Percentiles rank a stretch among this genome's conserved stretches.
phyloP scores from a whole-genome alignment of 176 grass and related monocot species.

The Cocos nucifera region DNA sequence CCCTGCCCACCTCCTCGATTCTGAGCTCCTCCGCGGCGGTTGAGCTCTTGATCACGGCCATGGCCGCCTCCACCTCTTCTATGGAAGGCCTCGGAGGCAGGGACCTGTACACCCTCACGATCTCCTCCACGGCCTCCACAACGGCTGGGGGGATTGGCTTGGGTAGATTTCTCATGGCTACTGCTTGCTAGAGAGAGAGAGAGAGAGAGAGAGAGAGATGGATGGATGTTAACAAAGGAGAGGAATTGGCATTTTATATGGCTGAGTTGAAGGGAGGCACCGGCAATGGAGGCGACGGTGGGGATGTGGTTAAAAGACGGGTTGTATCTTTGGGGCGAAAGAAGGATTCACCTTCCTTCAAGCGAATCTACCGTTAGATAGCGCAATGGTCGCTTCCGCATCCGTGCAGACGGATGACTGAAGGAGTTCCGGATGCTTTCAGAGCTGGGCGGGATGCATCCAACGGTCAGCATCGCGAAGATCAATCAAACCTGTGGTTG shows the following conservation, averaged over 20 bases:
- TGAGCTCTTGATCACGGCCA: slow-evolving; percentile 47
- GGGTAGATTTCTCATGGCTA: slow-evolving; percentile 16
- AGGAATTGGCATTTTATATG: not conserved
- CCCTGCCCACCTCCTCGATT: slow-evolving; percentile 32
- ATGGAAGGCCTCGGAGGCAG: slow-evolving; percentile 56
- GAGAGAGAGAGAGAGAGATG: not conserved
- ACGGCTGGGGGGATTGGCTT: slow-evolving; percentile 9
- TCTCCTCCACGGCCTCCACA: slow-evolving; percentile 51
- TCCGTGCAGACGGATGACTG: too few relatives aligned
- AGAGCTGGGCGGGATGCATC: too few relatives aligned
- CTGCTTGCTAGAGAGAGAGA: not conserved
- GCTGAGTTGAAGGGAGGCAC: too few relatives aligned
- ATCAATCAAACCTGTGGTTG: too few relatives aligned
- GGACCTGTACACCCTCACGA: slow-evolving; percentile 53
- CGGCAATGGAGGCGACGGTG: too few relatives aligned
- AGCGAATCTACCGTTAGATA: too few relatives aligned
- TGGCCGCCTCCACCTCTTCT: slow-evolving; percentile 73
- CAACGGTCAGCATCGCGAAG: too few relatives aligned
- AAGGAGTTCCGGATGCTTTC: too few relatives aligned
- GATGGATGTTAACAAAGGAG: not conserved
- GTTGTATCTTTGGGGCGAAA: too few relatives aligned
- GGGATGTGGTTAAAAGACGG: too few relatives aligned
- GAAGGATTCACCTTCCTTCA: too few relatives aligned
- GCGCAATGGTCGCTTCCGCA: too few relatives aligned
- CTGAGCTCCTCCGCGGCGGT: slow-evolving; percentile 55